Conservation (phyloP, 441 rosid genomes). For the Gossypium aridum region DNA sequence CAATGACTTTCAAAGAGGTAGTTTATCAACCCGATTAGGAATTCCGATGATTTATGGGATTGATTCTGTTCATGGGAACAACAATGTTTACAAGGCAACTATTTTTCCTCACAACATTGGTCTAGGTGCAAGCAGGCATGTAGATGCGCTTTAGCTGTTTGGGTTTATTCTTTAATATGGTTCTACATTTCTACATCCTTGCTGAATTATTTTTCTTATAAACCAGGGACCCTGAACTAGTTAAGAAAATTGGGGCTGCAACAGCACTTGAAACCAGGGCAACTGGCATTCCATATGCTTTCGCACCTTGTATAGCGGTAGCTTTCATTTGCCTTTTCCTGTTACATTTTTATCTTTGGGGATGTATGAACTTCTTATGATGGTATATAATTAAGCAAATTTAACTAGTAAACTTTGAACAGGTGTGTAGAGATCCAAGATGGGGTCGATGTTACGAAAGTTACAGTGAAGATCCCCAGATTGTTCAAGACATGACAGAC, state of each 20-base stretch:
- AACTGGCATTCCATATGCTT: conserved; percentile 51
- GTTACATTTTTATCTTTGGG: neutral
- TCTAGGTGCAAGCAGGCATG: conserved; percentile 81
- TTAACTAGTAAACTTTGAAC: neutral
- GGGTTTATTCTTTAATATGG: neutral
- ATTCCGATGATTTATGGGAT: conserved; percentile 81
- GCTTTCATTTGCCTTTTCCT: neutral
- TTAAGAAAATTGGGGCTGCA: conserved; percentile 58
- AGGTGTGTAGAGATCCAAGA: conserved; percentile 76
- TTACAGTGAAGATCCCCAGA: conserved; percentile 50
- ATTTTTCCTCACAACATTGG: conserved; percentile 86
- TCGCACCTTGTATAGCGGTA: conserved; percentile 72
- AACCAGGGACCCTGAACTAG: conserved; percentile 52
- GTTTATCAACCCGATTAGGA: conserved; percentile 69
- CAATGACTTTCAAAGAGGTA: conserved; percentile 53
- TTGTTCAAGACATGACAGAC: conserved; percentile 58
- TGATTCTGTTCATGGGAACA: conserved; percentile 86
- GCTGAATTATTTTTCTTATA: neutral
- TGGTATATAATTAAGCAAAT: too few species aligned
- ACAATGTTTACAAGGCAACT: conserved; percentile 66
- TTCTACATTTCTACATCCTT: neutral
- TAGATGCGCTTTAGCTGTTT: neutral
- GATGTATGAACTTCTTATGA: neutral
- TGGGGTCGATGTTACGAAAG: conserved; percentile 76
- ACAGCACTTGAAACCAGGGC: conserved; percentile 71